Evolutionary conservation across 139 green algal species (phyloP).

Genomic region (Coelastrella sp.): DNA sequence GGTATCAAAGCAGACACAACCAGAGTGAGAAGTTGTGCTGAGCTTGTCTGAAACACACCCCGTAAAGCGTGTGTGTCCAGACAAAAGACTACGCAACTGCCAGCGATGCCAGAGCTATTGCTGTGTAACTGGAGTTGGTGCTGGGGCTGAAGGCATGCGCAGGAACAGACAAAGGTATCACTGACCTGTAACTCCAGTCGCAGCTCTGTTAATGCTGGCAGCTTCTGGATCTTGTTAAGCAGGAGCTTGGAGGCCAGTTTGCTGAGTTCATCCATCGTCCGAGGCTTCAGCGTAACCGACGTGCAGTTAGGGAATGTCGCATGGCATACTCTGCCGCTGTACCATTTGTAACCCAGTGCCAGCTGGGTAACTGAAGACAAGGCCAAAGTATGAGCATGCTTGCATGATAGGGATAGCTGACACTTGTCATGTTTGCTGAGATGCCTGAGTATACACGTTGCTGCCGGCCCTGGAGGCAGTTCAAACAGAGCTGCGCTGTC

Average conservation of each 20-base stretch:
- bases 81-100: no score
- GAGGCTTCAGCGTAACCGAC: constrained; percentile 2
- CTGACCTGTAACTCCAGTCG: constrained; percentile 30
- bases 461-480: constrained; percentile 1
- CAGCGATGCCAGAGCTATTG: no score
- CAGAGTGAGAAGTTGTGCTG: no score
- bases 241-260: constrained; percentile 37
- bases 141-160: neutral
- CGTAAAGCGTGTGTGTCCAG: no score
- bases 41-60: no score
- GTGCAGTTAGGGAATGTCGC: constrained; percentile 15
- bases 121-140: neutral
- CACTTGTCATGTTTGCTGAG: constrained; percentile 32
- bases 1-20: neutral
- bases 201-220: constrained; percentile 17
- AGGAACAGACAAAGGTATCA: neutral
- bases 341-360: neutral
- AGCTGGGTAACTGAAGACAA: neutral
- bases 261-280: constrained; percentile 38
- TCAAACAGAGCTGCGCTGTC: neutral
- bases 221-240: neutral
- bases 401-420: constrained; percentile 21
- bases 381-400: neutral
- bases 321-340: neutral
- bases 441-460: constrained; percentile 8